These are phyloP conservation scores for Citrus trifoliata DNA, from an alignment of 345 rosid species.

Conservation along the genomic window DNA sequence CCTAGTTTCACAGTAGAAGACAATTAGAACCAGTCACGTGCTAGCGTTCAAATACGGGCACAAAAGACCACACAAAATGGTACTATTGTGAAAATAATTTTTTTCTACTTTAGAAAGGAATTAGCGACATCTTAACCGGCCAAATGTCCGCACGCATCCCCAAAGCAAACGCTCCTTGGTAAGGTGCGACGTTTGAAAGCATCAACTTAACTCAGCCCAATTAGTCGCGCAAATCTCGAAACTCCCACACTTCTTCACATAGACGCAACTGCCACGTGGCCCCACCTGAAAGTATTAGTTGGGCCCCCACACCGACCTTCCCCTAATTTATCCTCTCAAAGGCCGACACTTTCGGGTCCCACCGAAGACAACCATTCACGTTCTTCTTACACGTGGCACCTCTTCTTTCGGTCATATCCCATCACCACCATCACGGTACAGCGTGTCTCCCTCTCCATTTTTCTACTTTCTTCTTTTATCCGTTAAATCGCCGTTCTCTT, in stretches of 20 bases:
- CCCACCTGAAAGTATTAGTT: not conserved
- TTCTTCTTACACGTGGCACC: constrained; percentile 18
- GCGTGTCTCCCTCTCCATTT: not conserved
- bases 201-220: not conserved
- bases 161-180: not conserved
- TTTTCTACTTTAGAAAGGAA: not conserved
- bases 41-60: not conserved
- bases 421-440: not conserved
- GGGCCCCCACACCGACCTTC: constrained; percentile 32
- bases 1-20: not conserved
- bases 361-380: constrained; percentile 13
- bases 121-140: constrained; percentile 2
- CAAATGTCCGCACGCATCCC: not conserved
- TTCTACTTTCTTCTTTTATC: too few species aligned
- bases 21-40: not conserved
- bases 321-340: not conserved
- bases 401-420: not conserved
- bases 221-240: constrained; percentile 7
- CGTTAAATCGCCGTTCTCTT: too few species aligned
- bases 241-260: not conserved
- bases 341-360: constrained; percentile 27
- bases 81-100: not conserved
- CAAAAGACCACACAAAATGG: not conserved
- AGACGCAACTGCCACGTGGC: constrained; percentile 5
- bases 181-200: not conserved